These are phyloP conservation scores for Darksidea phi DNA, from an alignment of 495 filamentous ascomycete genomes.

Conservation along the genomic window DNA sequence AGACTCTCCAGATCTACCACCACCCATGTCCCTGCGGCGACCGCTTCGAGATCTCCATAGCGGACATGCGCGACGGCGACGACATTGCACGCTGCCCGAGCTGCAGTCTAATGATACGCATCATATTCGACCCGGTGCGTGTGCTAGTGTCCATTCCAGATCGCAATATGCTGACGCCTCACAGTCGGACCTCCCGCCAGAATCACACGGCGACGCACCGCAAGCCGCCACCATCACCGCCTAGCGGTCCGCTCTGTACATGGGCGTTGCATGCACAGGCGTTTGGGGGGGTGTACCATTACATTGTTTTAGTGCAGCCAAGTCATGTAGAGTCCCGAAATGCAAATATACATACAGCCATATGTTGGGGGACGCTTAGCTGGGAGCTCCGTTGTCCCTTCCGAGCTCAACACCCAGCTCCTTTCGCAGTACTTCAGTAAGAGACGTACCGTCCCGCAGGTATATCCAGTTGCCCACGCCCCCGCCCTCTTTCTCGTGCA, in stretches of 20 bases:
- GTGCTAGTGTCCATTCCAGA: neutral
- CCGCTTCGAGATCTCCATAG: slow-evolving; percentile 87
- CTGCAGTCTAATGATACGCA: slow-evolving; percentile 91
- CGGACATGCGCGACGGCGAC: slow-evolving; percentile 80
- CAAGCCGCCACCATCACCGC: slow-evolving; percentile 17
- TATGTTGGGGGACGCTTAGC: neutral
- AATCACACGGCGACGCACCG: slow-evolving; percentile 11
- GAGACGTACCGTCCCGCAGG: slow-evolving; percentile 69
- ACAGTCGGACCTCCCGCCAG: slow-evolving; percentile 33
- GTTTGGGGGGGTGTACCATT: too few species aligned
- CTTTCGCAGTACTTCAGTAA: slow-evolving; percentile 65
- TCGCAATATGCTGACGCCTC: neutral
- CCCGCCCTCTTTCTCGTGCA: slow-evolving; percentile 72
- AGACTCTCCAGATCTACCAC: slow-evolving; percentile 79
- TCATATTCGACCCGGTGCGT: slow-evolving; percentile 84
- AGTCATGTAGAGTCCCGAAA: neutral
- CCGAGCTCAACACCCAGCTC: slow-evolving; percentile 60
- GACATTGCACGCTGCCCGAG: slow-evolving; percentile 95
- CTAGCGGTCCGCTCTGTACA: neutral
- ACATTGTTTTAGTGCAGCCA: neutral
- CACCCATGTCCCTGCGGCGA: slow-evolving; percentile 98
- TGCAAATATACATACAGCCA: too few species aligned
- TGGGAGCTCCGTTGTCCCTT: slow-evolving; percentile 24
- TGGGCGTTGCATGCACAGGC: neutral
- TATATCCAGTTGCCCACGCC: slow-evolving; percentile 79